phyloP scores from a whole-genome alignment of 2,329 filamentous ascomycete species.

The Nemania sp. region DNA sequence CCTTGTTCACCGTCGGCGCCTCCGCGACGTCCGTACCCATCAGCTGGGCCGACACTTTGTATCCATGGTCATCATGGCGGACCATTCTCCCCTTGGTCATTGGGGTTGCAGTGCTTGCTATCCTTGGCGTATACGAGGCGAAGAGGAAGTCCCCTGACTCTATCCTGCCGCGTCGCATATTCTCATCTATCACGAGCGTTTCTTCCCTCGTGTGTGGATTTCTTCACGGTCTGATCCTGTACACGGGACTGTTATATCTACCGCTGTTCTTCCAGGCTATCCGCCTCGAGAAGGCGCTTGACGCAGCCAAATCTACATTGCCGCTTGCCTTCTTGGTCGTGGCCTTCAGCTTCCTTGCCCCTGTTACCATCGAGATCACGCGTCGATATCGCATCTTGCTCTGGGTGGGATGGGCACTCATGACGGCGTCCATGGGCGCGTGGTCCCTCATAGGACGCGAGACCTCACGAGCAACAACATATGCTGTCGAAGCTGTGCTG shows the following conservation, averaged over 20 bases:
- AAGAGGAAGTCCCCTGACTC: constrained; percentile 55
- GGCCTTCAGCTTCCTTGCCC: neutral
- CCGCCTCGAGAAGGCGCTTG: neutral
- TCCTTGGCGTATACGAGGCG: too few species aligned
- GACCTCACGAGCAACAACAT: neutral
- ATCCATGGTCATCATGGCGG: constrained; percentile 64
- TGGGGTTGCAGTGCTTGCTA: too few species aligned
- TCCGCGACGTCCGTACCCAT: constrained; percentile 12
- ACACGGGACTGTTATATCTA: constrained; percentile 25
- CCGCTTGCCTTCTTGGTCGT: neutral
- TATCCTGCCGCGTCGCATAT: constrained; percentile 43
- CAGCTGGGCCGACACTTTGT: constrained; percentile 62
- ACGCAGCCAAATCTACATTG: neutral
- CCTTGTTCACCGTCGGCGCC: constrained; percentile 68
- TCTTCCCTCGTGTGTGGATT: constrained; percentile 28
- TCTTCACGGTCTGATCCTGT: constrained; percentile 21
- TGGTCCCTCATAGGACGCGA: neutral
- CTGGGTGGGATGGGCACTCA: constrained; percentile 9
- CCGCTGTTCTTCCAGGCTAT: constrained; percentile 53
- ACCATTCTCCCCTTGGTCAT: constrained; percentile 62
- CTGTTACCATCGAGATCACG: neutral
- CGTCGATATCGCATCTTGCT: neutral
- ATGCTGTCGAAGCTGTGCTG: neutral
- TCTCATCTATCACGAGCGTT: constrained; percentile 24
- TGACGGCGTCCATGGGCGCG: constrained; percentile 1